A percentile compares a stretch with the other conserved stretches of the same genome.
Conservation (phyloP, 371 early-diverging fungal species). For the Choanephora cucurbitarum region DNA sequence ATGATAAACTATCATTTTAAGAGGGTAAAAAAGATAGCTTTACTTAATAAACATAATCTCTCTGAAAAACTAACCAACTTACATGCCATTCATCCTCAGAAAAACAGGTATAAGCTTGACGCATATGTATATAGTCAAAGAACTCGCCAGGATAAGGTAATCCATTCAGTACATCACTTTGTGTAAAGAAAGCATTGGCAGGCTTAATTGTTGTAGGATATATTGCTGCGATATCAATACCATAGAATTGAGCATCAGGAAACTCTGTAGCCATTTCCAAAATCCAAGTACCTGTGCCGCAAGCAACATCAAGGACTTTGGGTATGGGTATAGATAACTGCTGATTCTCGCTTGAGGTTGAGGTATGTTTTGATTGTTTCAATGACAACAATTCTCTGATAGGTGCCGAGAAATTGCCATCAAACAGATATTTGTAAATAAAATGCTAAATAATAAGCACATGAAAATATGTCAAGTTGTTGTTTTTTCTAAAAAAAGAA, state of each 20-base stretch:
- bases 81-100: conserved; percentile 36
- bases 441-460: conserved; percentile 35
- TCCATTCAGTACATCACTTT: conserved; percentile 46
- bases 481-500: too few species aligned
- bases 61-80: conserved; percentile 8
- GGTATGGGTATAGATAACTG: conserved; percentile 15
- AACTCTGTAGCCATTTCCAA: conserved; percentile 60
- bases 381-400: conserved; percentile 35
- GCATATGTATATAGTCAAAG: conserved; percentile 63
- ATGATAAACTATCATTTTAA: conserved; percentile 21
- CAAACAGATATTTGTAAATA: conserved; percentile 38
- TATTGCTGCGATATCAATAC: conserved; percentile 48
- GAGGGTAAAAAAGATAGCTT: too few species aligned
- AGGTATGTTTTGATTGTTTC: conserved; percentile 12
- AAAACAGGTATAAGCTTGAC: conserved; percentile 44
- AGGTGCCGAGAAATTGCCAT: conserved; percentile 44
- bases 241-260: conserved; percentile 53
- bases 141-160: conserved; percentile 53
- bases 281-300: conserved; percentile 50
- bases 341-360: not conserved
- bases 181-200: conserved; percentile 46
- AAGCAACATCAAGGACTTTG: conserved; percentile 42
- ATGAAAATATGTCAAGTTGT: not conserved
- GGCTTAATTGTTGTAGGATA: conserved; percentile 58
- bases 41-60: too few species aligned